Base-by-base conservation (phyloP, 495 filamentous ascomycete species). In the Podospora tetraspora region DNA sequence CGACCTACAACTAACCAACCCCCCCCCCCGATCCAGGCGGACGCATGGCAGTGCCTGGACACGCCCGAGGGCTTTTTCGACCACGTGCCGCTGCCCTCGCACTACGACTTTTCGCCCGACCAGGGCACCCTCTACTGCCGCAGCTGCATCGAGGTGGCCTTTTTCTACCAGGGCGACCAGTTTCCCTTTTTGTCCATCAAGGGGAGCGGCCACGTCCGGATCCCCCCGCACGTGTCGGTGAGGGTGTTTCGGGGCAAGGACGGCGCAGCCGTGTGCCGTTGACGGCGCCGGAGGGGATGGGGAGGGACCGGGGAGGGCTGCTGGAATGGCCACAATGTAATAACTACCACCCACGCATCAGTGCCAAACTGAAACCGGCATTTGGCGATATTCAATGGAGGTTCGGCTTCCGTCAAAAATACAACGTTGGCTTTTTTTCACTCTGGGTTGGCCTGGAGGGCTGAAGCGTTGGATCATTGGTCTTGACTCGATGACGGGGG, bases 241-340 rank as follows among this genome's bases (percentile, higher is more conserved):
- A 62, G 61, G 61, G 32, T 62, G 32, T 62, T 62, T 32, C 19
- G 27, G 22, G 61, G 61, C 25, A 62, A 62, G 61, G 61, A 62
- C 29, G 61, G 61, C n/a, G 61, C 22, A 12, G 61, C 61, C 6
- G 43, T 52, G 16, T 52, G 43, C 19, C 43, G 43, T n/a, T 52
- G 43, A 34, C 32, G 32, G 12, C 32, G 32, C 3, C 32, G 32
- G 12, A 10, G 11, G 25, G 59, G 59, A 34, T 21, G 60, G 29
- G 25, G 5, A n/a, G 61, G 27, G 32, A 23, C 3, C 10, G 19
- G 29, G 16, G 43, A 19, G 43, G 19, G 32, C 32, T 34, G 3
- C 10, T 34, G 32, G 32, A 34, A 13, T 34, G 11, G 32, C 11
- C 32, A 8, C 16, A 52, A 1, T 52, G 43, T 52, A 52, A 52